These are phyloP conservation scores for Chalciporus pseudorubinellus DNA, from an alignment of 768 basidiomycete species.

Conservation along the genomic window DNA sequence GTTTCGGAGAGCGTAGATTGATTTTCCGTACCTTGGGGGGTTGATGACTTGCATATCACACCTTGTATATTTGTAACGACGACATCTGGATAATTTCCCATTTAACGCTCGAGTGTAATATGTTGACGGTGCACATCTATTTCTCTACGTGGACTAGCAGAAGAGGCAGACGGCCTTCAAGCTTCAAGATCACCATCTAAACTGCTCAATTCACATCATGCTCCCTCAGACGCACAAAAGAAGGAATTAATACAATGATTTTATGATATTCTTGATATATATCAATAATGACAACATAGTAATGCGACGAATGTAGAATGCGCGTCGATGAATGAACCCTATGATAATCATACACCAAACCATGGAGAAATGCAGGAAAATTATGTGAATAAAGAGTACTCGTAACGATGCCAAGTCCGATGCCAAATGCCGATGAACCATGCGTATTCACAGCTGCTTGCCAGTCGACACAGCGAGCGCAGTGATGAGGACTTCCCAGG, in stretches of 20 bases:
- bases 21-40: background rate
- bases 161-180: too few species aligned
- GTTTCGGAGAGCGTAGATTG: background rate
- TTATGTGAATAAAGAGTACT: constrained; percentile 5
- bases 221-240: too few species aligned
- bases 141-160: too few species aligned
- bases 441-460: constrained; percentile 13
- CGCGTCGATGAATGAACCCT: constrained; percentile 1
- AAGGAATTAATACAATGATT: constrained; percentile 2
- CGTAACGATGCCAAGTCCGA: constrained; percentile 13
- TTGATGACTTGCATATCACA: background rate
- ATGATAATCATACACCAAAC: constrained; percentile 28
- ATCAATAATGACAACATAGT: constrained; percentile 22
- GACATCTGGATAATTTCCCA: background rate
- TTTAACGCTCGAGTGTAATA: background rate
- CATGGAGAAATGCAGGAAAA: background rate
- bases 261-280: constrained; percentile 20
- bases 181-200: too few species aligned
- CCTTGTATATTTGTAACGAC: constrained; percentile 3
- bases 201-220: too few species aligned
- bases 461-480: constrained; percentile 37
- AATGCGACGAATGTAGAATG: background rate
- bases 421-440: background rate
- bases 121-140: too few species aligned
- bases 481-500: constrained; percentile 47